Conservation (phyloP, 768 basidiomycete species). For the Tubosaeta brunneosetosa region DNA sequence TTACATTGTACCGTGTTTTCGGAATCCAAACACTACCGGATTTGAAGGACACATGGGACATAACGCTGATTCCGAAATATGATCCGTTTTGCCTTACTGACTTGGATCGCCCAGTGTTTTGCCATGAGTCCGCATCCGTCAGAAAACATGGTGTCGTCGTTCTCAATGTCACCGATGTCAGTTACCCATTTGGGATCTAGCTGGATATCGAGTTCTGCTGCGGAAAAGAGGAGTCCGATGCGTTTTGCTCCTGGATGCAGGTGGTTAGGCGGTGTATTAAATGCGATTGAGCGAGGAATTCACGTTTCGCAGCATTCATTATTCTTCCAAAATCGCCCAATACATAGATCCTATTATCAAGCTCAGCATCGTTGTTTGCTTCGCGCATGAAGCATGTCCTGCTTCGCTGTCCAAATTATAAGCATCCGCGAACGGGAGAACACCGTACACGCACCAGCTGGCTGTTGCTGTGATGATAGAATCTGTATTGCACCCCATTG, state of each 20-base stretch:
- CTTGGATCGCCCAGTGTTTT: constrained; percentile 42
- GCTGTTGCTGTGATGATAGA: constrained; percentile 69
- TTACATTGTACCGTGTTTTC: background rate
- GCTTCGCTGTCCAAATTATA: constrained; percentile 39
- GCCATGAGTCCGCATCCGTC: constrained; percentile 69
- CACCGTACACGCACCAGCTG: constrained; percentile 45
- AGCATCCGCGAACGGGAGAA: background rate
- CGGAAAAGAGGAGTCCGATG: constrained; percentile 64
- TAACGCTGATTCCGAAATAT: constrained; percentile 53
- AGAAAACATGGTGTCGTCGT: constrained; percentile 56
- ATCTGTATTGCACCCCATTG: constrained; percentile 59
- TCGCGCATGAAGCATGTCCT: constrained; percentile 60
- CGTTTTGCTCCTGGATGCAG: constrained; percentile 55
- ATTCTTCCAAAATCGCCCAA: constrained; percentile 57
- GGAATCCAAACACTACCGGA: constrained; percentile 38
- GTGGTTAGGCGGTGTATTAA: background rate
- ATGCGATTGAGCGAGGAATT: constrained; percentile 1
- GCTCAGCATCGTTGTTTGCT: constrained; percentile 49
- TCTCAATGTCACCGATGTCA: constrained; percentile 58
- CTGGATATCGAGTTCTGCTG: constrained; percentile 53
- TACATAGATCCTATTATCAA: constrained; percentile 53
- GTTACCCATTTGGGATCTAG: constrained; percentile 45
- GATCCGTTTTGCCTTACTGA: constrained; percentile 52
- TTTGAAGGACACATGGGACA: constrained; percentile 59
- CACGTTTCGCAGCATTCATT: constrained; percentile 63